phyloP scores from a whole-genome alignment of 768 basidiomycete genomes.

The Boletus fagicola region DNA sequence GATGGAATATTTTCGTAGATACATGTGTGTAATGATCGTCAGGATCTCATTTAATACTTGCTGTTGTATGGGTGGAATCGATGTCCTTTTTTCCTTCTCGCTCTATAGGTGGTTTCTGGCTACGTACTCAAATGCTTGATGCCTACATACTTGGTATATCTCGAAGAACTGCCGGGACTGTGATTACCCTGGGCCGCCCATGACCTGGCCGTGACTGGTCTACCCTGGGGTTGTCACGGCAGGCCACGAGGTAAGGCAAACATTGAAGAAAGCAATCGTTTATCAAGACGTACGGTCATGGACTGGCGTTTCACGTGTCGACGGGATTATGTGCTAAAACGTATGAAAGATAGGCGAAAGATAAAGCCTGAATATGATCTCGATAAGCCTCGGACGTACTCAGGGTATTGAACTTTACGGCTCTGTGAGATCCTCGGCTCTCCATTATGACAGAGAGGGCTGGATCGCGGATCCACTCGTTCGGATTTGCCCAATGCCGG shows the following conservation, averaged over 20 bases:
- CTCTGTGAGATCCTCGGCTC: slow-evolving; percentile 9
- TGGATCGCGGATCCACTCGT: slow-evolving; percentile 9
- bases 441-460: slow-evolving; percentile 11
- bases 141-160: not conserved
- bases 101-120: not conserved
- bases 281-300: not conserved
- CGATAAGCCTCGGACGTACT: not conserved
- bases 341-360: not conserved
- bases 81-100: not conserved
- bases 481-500: not conserved
- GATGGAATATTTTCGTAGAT: too few relatives aligned
- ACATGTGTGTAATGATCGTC: too few relatives aligned
- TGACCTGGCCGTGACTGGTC: not conserved
- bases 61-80: not conserved
- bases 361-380: not conserved
- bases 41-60: not conserved
- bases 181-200: not conserved
- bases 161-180: not conserved
- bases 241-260: not conserved
- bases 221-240: not conserved
- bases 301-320: not conserved
- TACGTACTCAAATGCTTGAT: not conserved
- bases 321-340: not conserved
- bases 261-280: not conserved
- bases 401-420: not conserved